These are phyloP conservation scores for Thielaviopsis ethacetica DNA, from an alignment of 2,329 filamentous ascomycete species.

Conservation along the genomic window DNA sequence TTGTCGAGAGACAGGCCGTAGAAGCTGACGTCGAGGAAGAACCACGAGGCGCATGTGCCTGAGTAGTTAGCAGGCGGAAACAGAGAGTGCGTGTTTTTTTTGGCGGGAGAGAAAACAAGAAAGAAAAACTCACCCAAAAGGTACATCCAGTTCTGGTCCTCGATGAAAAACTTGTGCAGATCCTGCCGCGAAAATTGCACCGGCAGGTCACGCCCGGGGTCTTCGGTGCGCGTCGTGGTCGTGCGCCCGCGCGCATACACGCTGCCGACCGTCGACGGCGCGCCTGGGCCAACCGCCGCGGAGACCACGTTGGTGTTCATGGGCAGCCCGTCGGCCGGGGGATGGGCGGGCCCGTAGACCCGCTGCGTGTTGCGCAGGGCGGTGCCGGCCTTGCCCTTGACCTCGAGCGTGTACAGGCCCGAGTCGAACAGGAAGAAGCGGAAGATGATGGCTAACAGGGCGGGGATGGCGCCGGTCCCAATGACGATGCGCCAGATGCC, in stretches of 20 bases:
- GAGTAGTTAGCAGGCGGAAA: slow-evolving; percentile 13
- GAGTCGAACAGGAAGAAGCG: slow-evolving; percentile 52
- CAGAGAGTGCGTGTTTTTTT: too few species aligned
- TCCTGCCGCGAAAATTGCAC: slow-evolving; percentile 33
- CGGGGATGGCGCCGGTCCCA: slow-evolving; percentile 47
- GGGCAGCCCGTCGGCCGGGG: slow-evolving; percentile 6
- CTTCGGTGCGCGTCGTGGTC: not conserved
- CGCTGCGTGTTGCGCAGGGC: slow-evolving; percentile 43
- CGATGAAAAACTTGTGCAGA: slow-evolving; percentile 33
- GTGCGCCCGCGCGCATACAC: slow-evolving; percentile 17
- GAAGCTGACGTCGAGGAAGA: slow-evolving; percentile 39
- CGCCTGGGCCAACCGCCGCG: not conserved
- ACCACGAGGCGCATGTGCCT: slow-evolving; percentile 33
- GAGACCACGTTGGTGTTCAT: slow-evolving; percentile 11
- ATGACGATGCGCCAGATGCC: slow-evolving; percentile 52
- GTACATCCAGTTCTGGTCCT: slow-evolving; percentile 30
- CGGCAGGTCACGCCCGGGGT: slow-evolving; percentile 20
- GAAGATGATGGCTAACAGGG: slow-evolving; percentile 46
- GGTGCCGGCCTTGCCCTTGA: slow-evolving; percentile 42
- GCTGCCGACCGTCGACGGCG: slow-evolving; percentile 10
- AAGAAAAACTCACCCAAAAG: slow-evolving; percentile 19
- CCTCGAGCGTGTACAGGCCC: slow-evolving; percentile 47
- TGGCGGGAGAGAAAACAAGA: not conserved
- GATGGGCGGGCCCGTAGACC: slow-evolving; percentile 30
- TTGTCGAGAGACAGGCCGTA: slow-evolving; percentile 38